These are phyloP conservation scores for Caloboletus firmus DNA, from an alignment of 1,284 basidiomycete genomes.

Conservation along the genomic window DNA sequence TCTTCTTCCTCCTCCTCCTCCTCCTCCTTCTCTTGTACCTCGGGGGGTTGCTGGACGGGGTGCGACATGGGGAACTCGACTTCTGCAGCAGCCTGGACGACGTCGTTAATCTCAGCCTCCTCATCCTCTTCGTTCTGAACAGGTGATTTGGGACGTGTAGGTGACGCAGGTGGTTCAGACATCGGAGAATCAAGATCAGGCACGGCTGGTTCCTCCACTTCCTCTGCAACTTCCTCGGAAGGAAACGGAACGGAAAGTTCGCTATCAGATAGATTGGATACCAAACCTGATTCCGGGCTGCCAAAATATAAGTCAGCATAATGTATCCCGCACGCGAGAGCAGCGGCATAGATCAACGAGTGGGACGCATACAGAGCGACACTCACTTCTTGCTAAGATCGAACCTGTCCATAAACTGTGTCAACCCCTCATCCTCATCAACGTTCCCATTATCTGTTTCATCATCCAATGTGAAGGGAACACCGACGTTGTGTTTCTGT, in stretches of 20 bases:
- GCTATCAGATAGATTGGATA: conserved; percentile 34
- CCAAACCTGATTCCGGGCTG: conserved; percentile 42
- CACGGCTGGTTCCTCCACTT: conserved; percentile 6
- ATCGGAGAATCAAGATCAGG: conserved; percentile 34
- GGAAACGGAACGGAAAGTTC: conserved; percentile 29
- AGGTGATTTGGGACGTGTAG: conserved; percentile 25
- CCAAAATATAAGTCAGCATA: conserved; percentile 7
- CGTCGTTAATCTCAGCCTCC: conserved; percentile 26
- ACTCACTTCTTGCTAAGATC: conserved; percentile 48
- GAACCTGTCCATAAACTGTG: conserved; percentile 52
- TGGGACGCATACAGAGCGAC: neutral
- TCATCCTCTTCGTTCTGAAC: conserved; percentile 26
- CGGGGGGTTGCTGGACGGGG: conserved; percentile 12
- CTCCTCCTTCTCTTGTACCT: conserved; percentile 14
- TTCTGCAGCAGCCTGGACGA: conserved; percentile 5
- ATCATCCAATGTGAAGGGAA: conserved; percentile 40
- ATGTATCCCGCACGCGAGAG: conserved; percentile 5
- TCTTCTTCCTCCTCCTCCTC: conserved; percentile 23
- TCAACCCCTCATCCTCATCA: conserved; percentile 45
- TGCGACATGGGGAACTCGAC: conserved; percentile 14
- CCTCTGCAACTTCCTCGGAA: conserved; percentile 11
- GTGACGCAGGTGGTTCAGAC: conserved; percentile 35
- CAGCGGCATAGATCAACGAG: neutral
- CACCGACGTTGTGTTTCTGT: conserved; percentile 46
- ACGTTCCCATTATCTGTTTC: conserved; percentile 22